Base-by-base conservation (phyloP, 306 rosid species). In the Medicago arabica region DNA sequence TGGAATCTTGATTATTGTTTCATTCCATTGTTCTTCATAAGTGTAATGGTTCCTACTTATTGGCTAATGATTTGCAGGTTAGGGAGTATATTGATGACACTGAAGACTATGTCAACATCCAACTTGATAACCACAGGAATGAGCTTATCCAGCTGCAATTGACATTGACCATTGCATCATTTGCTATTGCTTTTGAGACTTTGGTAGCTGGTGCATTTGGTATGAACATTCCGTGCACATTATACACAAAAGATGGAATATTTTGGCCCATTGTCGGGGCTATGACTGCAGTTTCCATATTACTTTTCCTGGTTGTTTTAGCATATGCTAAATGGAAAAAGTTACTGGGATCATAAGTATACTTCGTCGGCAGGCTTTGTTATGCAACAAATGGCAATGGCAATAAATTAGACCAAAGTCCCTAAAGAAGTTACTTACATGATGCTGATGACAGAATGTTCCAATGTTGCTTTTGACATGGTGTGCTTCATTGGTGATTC, bases 91-190 rank as follows among this genome's bases (percentile, higher is more conserved):
- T 96, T 10, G 99, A 92, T 60, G 98, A 92, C 86, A 96, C 99
- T 11, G 99, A 96, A 81, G 99, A 96, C 76, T 96, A 92, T 11
- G 97, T 95, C 63, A 95, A 92, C 80, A 95, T 95, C 75, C 97
- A 95, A 82, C 99, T 96, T 39, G 98, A 96, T 85, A 96, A 91
- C 87, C 99, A 96, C 36, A 80, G 97, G 80, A 96, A 96, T 13
- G 98, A 96, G 80, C 98, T 96, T 77, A 96, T 96, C 87, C 98
- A 96, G 83, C 96, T 92, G 70, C 98, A 96, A 78, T 85, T 96
- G 91, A 92, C 90, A 31, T 67, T 92, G 88, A 90, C 98, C 21
- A 96, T 92, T 74, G 99, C 96, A 69, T 88, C 97, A 67, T 92
- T 96, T 84, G 93, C 98, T 50, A 18, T 92, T 76, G 85, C 96